Evolutionary conservation across 768 basidiomycete species (phyloP).

Genomic region (Auriscalpium orientale): DNA sequence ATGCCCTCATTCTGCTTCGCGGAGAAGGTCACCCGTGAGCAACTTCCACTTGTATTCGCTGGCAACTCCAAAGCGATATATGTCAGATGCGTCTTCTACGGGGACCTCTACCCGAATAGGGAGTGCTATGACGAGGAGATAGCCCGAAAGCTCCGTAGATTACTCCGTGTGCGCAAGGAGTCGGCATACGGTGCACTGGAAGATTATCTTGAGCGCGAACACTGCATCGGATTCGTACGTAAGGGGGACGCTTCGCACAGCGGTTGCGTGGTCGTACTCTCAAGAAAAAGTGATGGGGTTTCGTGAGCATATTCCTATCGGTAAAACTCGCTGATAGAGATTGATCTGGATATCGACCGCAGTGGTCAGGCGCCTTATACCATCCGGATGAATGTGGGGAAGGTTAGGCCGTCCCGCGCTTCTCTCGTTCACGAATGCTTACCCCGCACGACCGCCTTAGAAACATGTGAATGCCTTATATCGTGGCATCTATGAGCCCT

Average conservation of each 20-base stretch:
- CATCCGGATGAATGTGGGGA: slow-evolving; percentile 62
- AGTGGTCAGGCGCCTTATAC: slow-evolving; percentile 25
- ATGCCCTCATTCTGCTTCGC: slow-evolving; percentile 71
- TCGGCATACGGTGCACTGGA: slow-evolving; percentile 58
- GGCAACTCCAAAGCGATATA: not conserved
- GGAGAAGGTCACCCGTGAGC: slow-evolving; percentile 67
- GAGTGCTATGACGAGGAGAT: slow-evolving; percentile 55
- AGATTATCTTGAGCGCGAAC: slow-evolving; percentile 52
- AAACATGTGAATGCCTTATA: slow-evolving; percentile 30
- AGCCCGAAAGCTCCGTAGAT: slow-evolving; percentile 40
- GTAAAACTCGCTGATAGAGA: not conserved
- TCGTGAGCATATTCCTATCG: not conserved
- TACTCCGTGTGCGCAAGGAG: slow-evolving; percentile 55
- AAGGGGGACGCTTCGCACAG: slow-evolving; percentile 43
- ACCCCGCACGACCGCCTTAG: slow-evolving; percentile 16
- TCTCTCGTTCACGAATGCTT: too few species aligned
- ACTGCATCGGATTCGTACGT: slow-evolving; percentile 75
- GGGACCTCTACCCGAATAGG: slow-evolving; percentile 67
- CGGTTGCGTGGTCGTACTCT: slow-evolving; percentile 68
- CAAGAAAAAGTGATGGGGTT: slow-evolving; percentile 32
- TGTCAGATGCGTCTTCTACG: slow-evolving; percentile 81
- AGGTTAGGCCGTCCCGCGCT: slow-evolving; percentile 29
- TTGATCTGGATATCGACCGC: not conserved
- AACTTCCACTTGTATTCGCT: not conserved
- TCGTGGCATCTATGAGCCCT: slow-evolving; percentile 39